Evolutionary conservation across 768 basidiomycete species (phyloP).

Genomic region (Pulveroboletus frians): DNA sequence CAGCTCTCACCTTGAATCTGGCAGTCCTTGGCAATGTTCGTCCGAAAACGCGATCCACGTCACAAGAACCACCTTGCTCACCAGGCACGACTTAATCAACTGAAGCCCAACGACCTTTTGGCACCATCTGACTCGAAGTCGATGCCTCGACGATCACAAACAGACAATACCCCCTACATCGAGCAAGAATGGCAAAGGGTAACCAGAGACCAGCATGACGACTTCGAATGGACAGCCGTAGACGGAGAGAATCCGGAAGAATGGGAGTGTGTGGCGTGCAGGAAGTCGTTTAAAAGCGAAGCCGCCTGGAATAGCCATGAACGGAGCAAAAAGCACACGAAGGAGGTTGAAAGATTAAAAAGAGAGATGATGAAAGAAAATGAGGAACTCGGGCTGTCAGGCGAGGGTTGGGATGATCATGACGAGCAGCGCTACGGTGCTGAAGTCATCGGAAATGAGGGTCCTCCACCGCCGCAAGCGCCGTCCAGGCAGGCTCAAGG

Average conservation of each 20-base stretch:
- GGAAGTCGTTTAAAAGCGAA: conserved; percentile 84
- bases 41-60: conserved; percentile 86
- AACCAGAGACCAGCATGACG: conserved; percentile 35
- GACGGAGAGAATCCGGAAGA: conserved; percentile 71
- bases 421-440: conserved; percentile 14
- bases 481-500: conserved; percentile 5
- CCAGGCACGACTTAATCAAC: conserved; percentile 39
- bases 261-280: conserved; percentile 95
- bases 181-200: conserved; percentile 91
- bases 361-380: conserved; percentile 75
- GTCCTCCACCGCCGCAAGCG: conserved; percentile 12
- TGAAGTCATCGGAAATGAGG: conserved; percentile 3
- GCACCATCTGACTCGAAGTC: conserved; percentile 22
- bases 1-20: neutral
- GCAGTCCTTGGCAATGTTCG: conserved; percentile 68
- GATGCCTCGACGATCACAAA: conserved; percentile 25
- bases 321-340: conserved; percentile 88
- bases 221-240: conserved; percentile 70
- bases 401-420: conserved; percentile 28
- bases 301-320: conserved; percentile 97
- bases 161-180: conserved; percentile 44
- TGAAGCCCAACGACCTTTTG: conserved; percentile 27
- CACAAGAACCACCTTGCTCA: conserved; percentile 60
- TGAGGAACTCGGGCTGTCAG: conserved; percentile 52
- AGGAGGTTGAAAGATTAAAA: conserved; percentile 75